phyloP scores from a whole-genome alignment of 352 stramenopile genomes.

The Pythium aphanidermatum region DNA sequence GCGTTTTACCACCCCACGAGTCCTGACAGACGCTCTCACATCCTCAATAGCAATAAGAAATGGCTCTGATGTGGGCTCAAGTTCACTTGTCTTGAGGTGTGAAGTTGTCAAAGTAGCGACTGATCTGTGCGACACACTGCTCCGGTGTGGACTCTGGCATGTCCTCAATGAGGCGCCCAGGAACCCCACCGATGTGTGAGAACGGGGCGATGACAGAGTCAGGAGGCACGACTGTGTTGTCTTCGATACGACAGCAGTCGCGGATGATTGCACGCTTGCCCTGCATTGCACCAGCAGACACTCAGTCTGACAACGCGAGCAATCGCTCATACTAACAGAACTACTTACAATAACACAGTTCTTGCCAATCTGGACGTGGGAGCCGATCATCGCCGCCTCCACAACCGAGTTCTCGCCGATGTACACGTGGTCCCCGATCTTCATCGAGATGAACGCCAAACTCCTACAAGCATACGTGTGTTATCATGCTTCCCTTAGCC shows the following conservation, averaged over 20 bases:
- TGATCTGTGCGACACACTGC: slow-evolving; percentile 62
- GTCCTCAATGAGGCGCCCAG: slow-evolving; percentile 64
- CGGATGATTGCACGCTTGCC: slow-evolving; percentile 79
- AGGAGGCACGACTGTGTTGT: slow-evolving; percentile 71
- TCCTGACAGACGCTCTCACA: slow-evolving; percentile 50
- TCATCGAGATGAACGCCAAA: slow-evolving; percentile 79
- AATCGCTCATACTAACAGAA: not conserved
- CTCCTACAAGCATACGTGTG: slow-evolving; percentile 25
- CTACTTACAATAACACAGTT: slow-evolving; percentile 80
- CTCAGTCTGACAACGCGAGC: not conserved
- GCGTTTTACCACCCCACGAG: slow-evolving; percentile 60
- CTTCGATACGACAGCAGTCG: slow-evolving; percentile 80
- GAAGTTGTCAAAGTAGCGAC: slow-evolving; percentile 84
- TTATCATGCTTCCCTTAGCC: not conserved
- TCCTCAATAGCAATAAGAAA: slow-evolving; percentile 78
- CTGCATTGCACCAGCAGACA: slow-evolving; percentile 18
- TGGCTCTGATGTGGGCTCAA: slow-evolving; percentile 38
- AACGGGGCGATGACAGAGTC: slow-evolving; percentile 77
- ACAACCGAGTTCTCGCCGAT: slow-evolving; percentile 69
- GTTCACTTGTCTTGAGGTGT: slow-evolving; percentile 30
- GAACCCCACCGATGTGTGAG: slow-evolving; percentile 62
- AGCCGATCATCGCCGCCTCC: slow-evolving; percentile 80
- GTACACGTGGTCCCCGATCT: slow-evolving; percentile 78
- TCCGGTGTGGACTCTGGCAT: slow-evolving; percentile 81
- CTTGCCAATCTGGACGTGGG: slow-evolving; percentile 75